phyloP scores from a whole-genome alignment of 768 basidiomycete species.

The Imleria badia region DNA sequence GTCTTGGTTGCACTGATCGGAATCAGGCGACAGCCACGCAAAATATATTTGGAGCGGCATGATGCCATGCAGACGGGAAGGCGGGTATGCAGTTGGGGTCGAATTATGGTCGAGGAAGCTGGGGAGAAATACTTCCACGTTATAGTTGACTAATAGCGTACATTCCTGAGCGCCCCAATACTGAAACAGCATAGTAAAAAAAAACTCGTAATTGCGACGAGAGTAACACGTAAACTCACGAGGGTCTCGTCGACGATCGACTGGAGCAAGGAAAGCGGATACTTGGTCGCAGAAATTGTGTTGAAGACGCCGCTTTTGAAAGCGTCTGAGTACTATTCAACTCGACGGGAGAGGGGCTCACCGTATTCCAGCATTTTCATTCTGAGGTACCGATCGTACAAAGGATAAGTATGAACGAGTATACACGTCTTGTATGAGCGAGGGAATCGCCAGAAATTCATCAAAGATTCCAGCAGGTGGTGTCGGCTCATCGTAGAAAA shows the following conservation, averaged over 20 bases:
- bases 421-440: background rate
- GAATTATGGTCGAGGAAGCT: slow-evolving; percentile 37
- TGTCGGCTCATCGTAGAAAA: slow-evolving; percentile 58
- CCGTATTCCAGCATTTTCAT: background rate
- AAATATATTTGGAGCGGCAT: slow-evolving; percentile 49
- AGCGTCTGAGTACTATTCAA: background rate
- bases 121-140: slow-evolving; percentile 52
- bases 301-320: background rate
- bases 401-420: slow-evolving; percentile 9
- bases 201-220: background rate
- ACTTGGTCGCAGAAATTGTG: background rate
- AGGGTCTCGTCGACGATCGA: slow-evolving; percentile 14
- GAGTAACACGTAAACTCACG: background rate
- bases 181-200: slow-evolving; percentile 4
- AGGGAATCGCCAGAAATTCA: slow-evolving; percentile 24
- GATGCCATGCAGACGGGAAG: slow-evolving; percentile 33
- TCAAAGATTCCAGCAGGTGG: slow-evolving; percentile 18
- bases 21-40: background rate
- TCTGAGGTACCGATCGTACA: background rate
- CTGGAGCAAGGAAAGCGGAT: slow-evolving; percentile 10
- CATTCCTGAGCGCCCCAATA: background rate
- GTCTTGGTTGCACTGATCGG: slow-evolving; percentile 27
- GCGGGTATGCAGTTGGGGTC: slow-evolving; percentile 45
- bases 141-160: slow-evolving; percentile 1
- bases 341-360: background rate